Conservation (phyloP, 139 green algal species). For the Mesotaenium endlicherianum region DNA sequence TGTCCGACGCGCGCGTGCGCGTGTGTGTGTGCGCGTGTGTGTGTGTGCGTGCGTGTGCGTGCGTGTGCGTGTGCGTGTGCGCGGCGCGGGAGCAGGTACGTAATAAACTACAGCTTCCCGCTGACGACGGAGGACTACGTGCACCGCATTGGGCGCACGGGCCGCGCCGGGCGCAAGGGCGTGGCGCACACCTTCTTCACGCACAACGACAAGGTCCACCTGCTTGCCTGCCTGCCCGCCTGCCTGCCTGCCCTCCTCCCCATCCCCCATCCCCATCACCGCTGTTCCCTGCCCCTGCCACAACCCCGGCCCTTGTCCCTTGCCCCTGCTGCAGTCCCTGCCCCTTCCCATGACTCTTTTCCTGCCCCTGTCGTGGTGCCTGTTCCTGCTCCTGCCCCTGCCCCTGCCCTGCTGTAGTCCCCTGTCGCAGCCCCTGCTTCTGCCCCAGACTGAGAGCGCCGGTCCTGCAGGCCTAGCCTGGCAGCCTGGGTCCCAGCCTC, state of each 20-base stretch:
- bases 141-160: slow-evolving; percentile 80
- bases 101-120: slow-evolving; percentile 98
- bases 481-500: too few species aligned
- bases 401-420: too few species aligned
- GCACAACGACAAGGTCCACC: slow-evolving; percentile 49
- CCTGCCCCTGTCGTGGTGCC: not conserved
- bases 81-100: slow-evolving; percentile 60
- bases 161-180: slow-evolving; percentile 87
- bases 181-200: slow-evolving; percentile 86
- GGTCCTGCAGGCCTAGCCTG: too few species aligned
- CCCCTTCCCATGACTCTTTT: not conserved
- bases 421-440: too few species aligned
- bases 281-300: not conserved
- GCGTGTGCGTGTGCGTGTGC: slow-evolving; percentile 77
- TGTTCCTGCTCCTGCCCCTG: not conserved
- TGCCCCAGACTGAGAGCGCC: too few species aligned
- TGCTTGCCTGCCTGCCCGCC: too few species aligned
- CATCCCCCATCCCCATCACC: too few species aligned
- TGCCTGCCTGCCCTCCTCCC: too few species aligned
- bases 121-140: slow-evolving; percentile 97
- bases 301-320: not conserved
- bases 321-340: not conserved
- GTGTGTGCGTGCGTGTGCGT: too few species aligned
- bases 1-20: too few species aligned
- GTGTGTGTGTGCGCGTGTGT: too few species aligned